Evolutionary conservation across 108 stramenopile genomes (phyloP).

Genomic region (Hondaea fermentalgiana): DNA sequence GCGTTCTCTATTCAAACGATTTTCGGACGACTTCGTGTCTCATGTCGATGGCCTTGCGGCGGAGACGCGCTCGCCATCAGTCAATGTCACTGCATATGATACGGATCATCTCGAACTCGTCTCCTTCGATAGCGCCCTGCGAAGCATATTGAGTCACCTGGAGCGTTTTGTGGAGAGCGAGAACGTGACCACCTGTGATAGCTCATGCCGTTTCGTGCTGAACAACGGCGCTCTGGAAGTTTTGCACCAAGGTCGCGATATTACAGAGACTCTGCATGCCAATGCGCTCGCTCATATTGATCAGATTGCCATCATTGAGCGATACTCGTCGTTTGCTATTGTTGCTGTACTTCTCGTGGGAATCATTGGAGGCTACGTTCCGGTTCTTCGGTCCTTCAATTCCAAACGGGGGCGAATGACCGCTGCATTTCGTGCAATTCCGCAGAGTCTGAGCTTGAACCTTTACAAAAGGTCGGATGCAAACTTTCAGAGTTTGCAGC

Average conservation of each 20-base stretch:
- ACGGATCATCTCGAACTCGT: background rate
- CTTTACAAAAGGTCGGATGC: background rate
- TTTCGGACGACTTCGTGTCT: too few species aligned
- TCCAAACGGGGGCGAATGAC: background rate
- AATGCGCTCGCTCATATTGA: too few species aligned
- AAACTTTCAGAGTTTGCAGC: background rate
- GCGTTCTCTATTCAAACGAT: too few species aligned
- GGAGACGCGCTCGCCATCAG: background rate
- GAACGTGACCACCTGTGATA: background rate
- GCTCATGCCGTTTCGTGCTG: background rate
- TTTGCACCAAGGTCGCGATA: background rate
- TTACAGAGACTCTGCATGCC: background rate
- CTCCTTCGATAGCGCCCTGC: background rate
- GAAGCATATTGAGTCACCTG: background rate
- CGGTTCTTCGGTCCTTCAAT: background rate
- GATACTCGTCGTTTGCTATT: background rate
- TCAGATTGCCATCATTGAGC: background rate
- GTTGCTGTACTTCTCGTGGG: background rate
- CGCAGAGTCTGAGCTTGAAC: background rate
- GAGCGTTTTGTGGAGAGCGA: background rate
- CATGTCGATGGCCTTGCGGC: background rate
- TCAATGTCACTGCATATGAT: background rate
- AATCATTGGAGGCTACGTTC: background rate
- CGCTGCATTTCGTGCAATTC: background rate
- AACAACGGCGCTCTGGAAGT: background rate